Conservation (phyloP, 2,329 filamentous ascomycete genomes). For the Claviceps pusilla region DNA sequence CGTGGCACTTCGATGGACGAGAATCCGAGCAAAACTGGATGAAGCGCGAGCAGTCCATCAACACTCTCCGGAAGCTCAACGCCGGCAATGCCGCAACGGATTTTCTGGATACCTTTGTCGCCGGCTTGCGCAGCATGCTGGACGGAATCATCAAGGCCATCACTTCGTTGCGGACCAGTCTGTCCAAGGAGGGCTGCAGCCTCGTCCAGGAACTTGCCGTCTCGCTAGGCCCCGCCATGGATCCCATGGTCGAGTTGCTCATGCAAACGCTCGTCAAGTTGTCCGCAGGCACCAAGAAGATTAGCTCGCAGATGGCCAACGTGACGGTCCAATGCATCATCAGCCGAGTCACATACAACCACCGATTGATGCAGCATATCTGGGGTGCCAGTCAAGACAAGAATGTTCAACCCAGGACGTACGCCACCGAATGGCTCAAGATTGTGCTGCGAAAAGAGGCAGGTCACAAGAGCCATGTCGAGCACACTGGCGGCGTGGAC, state of each 20-base stretch:
- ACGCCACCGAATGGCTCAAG: constrained; percentile 68
- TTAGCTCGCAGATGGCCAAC: constrained; percentile 73
- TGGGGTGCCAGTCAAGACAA: constrained; percentile 77
- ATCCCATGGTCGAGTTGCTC: constrained; percentile 78
- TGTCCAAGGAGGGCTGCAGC: constrained; percentile 74
- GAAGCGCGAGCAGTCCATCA: constrained; percentile 66
- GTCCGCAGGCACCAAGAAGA: constrained; percentile 81
- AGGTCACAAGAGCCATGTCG: constrained; percentile 65
- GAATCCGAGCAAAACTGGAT: constrained; percentile 89
- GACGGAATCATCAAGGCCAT: constrained; percentile 82
- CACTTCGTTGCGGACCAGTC: constrained; percentile 72
- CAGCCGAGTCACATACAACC: constrained; percentile 62
- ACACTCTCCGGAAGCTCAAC: constrained; percentile 60
- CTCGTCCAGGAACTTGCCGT: constrained; percentile 73
- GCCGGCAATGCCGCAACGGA: constrained; percentile 73
- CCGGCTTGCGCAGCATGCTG: constrained; percentile 55
- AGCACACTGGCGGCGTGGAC: constrained; percentile 72
- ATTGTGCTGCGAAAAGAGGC: constrained; percentile 65
- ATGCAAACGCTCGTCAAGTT: constrained; percentile 84
- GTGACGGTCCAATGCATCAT: constrained; percentile 68
- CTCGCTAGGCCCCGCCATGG: constrained; percentile 61
- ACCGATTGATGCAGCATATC: constrained; percentile 73
- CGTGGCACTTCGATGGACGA: constrained; percentile 65
- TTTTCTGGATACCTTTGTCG: constrained; percentile 55
- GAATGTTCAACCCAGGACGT: constrained; percentile 74